phyloP scores from a whole-genome alignment of 768 basidiomycete genomes.

The Pulveroboletus frians region DNA sequence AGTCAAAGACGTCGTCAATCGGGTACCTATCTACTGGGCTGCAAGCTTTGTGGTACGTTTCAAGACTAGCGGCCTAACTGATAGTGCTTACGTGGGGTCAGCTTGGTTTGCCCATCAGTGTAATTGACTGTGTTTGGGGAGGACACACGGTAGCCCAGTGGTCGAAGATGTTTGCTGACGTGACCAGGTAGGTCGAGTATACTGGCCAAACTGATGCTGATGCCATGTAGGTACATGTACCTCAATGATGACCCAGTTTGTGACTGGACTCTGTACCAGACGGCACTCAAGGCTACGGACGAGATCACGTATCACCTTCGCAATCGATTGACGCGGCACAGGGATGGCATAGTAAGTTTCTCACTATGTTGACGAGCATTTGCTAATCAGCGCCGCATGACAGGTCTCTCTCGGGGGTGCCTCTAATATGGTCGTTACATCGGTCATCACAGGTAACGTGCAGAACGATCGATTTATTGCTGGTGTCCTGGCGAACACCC shows the following conservation, averaged over 20 bases:
- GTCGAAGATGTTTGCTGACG: constrained; percentile 45
- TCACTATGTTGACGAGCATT: neutral
- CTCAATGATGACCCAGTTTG: constrained; percentile 27
- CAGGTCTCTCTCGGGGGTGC: constrained; percentile 19
- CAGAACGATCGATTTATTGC: constrained; percentile 19
- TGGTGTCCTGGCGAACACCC: constrained; percentile 7
- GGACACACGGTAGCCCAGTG: constrained; percentile 39
- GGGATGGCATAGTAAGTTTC: constrained; percentile 18
- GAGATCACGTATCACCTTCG: constrained; percentile 23
- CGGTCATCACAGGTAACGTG: constrained; percentile 20
- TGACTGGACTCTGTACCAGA: constrained; percentile 31
- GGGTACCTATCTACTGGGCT: constrained; percentile 58
- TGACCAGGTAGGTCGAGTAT: constrained; percentile 27
- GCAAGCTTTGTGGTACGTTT: constrained; percentile 49
- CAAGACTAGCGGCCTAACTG: neutral
- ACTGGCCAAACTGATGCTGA: neutral
- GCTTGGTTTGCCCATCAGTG: constrained; percentile 32
- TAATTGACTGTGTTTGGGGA: constrained; percentile 35
- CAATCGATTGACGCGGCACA: constrained; percentile 18
- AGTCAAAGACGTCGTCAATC: constrained; percentile 62
- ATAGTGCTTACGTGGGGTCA: neutral
- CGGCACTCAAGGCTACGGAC: constrained; percentile 24
- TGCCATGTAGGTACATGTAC: constrained; percentile 32
- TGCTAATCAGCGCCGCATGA: neutral
- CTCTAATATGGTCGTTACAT: constrained; percentile 18